These are phyloP conservation scores for Kurtzmaniella quercitrusa DNA, from an alignment of 1,139 yeast species.

Conservation along the genomic window DNA sequence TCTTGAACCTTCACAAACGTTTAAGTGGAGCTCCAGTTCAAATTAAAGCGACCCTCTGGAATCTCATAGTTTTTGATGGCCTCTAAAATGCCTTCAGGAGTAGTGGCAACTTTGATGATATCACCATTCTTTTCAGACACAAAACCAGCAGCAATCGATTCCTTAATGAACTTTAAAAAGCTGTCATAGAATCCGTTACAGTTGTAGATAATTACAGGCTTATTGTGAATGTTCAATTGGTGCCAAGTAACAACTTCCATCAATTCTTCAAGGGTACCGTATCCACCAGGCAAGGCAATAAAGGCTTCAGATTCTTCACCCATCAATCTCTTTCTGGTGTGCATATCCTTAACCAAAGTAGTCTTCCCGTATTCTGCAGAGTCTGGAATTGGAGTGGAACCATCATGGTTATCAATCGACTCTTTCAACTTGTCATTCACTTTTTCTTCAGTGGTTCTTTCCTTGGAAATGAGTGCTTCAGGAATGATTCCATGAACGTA, in stretches of 20 bases:
- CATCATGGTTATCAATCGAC: constrained; percentile 48
- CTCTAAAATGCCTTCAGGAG: constrained; percentile 62
- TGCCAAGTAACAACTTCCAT: constrained; percentile 88
- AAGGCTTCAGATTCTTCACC: constrained; percentile 84
- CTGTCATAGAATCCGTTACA: constrained; percentile 77
- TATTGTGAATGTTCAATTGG: constrained; percentile 79
- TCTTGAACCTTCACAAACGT: no score
- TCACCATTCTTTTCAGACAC: constrained; percentile 64
- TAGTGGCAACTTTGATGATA: constrained; percentile 64
- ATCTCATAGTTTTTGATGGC: constrained; percentile 56
- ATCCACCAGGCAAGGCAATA: constrained; percentile 90
- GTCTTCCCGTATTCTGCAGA: constrained; percentile 68
- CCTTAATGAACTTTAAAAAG: constrained; percentile 55
- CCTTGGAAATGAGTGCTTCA: constrained; percentile 71
- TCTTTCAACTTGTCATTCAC: constrained; percentile 45
- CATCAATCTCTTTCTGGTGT: constrained; percentile 83
- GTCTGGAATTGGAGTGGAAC: constrained; percentile 61
- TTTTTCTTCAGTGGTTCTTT: constrained; percentile 49
- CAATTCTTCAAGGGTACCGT: constrained; percentile 84
- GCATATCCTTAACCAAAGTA: constrained; percentile 84
- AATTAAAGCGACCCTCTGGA: constrained; percentile 74
- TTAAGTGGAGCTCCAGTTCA: constrained; percentile 57
- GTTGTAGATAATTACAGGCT: constrained; percentile 76
- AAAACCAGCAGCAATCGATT: constrained; percentile 60
- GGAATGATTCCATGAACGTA: constrained; percentile 87